Base-by-base conservation (phyloP, 345 rosid species). In the Bruguiera parviflora region DNA sequence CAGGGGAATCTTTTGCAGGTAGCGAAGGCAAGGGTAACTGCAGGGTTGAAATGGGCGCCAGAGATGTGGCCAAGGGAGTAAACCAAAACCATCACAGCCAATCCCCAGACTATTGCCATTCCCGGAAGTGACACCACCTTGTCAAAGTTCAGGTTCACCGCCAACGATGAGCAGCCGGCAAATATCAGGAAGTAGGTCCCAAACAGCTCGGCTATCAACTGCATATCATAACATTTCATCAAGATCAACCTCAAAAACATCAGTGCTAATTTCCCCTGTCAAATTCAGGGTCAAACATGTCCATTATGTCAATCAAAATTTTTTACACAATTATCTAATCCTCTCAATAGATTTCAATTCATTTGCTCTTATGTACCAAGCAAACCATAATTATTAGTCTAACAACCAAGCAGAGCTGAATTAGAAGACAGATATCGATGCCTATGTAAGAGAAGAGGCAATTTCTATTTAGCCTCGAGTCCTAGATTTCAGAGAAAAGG, bases 21-120 rank as follows among this genome's bases (percentile, higher is more conserved):
- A 19, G 98, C 98, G 51, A 89, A 89, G 70, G 98, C 98, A 31
- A 91, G 77, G 64, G 98, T 94, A 77, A 94, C 97, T 6, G 98
- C 91, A 6, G 97, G 98, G 67, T 94, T 94, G 58, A 94, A 89
- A 86, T 94, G 97, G 66, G 96, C 98, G 46, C 98, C 98, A 21
- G 98, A 91, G 85, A 94, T 89, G 69, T 94, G 98, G 22, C 98
- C 97, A 2, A 91, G 80, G 27, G 98, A 79, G 83, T 91, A 94
- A 68, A 86, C 86, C 29, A 91, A 71, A 6, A 88, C 97, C 96
- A 87, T 88, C 58, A 91, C 97, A 2, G 91, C 86, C n/a, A 91
- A 78, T 59, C 98, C 98, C 96, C 97, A 94, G 18, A 89, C 92
- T 5, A 80, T 75, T 21, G 98, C 72, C 18, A 94, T 89, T 35